phyloP scores from a whole-genome alignment of 768 basidiomycete species.

The Tulasnella sp. region DNA sequence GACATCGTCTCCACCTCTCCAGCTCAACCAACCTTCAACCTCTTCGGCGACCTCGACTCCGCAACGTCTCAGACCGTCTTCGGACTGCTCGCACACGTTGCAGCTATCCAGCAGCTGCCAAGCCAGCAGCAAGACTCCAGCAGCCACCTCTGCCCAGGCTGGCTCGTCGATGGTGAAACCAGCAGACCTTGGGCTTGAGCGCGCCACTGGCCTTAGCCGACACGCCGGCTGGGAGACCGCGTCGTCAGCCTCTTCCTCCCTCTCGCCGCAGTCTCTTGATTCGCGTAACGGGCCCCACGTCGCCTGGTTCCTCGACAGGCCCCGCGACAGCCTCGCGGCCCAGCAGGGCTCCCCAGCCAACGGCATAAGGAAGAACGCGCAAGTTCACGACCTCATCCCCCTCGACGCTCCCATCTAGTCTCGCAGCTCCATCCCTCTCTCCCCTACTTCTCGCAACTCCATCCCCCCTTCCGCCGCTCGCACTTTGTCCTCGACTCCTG shows the following conservation, averaged over 20 bases:
- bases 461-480: slow-evolving; percentile 56
- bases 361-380: slow-evolving; percentile 65
- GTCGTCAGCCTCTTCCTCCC: slow-evolving; percentile 8
- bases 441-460: slow-evolving; percentile 72
- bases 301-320: neutral
- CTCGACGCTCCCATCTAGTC: slow-evolving; percentile 75
- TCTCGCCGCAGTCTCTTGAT: slow-evolving; percentile 1
- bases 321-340: neutral
- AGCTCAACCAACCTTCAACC: neutral
- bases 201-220: neutral
- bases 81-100: neutral
- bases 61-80: neutral
- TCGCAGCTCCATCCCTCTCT: slow-evolving; percentile 68
- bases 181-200: neutral
- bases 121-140: neutral
- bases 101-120: neutral
- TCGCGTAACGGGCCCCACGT: neutral
- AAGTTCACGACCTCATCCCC: slow-evolving; percentile 59
- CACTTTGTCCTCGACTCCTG: slow-evolving; percentile 20
- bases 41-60: slow-evolving; percentile 15
- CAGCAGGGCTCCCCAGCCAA: slow-evolving; percentile 40
- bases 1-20: neutral
- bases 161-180: neutral
- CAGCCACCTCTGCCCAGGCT: neutral
- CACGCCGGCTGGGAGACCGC: slow-evolving; percentile 9